Conservation (phyloP, 202 grass and related monocot genomes). For the Dendrocalamus latiflorus region DNA sequence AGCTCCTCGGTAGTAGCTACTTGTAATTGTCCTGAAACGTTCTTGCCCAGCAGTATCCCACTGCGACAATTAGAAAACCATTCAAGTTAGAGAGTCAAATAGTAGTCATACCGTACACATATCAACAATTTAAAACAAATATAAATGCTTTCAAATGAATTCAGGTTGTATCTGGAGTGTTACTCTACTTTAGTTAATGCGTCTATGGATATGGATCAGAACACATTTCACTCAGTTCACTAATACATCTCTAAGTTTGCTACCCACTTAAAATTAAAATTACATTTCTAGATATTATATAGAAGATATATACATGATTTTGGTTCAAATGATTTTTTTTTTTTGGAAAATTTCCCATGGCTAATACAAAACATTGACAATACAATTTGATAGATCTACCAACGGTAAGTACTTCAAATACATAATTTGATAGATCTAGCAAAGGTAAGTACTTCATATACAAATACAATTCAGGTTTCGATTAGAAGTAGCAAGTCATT, state of each 20-base stretch:
- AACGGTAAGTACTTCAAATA: background rate
- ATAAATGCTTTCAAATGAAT: background rate
- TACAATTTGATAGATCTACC: background rate
- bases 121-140: background rate
- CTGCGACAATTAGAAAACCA: slow-evolving; percentile 28
- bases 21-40: slow-evolving; percentile 80
- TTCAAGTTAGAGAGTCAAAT: background rate
- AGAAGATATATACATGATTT: background rate
- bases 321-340: background rate
- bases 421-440: background rate
- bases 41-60: slow-evolving; percentile 91
- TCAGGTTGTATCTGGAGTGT: no score
- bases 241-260: background rate
- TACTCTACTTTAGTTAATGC: background rate
- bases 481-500: background rate
- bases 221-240: background rate
- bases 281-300: background rate
- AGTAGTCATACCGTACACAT: background rate
- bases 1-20: slow-evolving; percentile 80
- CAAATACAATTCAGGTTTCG: background rate
- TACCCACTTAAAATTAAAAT: background rate
- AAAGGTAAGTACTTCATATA: background rate
- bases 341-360: background rate
- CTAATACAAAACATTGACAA: background rate
- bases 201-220: background rate